Evolutionary conservation across 768 basidiomycete genomes (phyloP).

Genomic region (Russula vinacea): DNA sequence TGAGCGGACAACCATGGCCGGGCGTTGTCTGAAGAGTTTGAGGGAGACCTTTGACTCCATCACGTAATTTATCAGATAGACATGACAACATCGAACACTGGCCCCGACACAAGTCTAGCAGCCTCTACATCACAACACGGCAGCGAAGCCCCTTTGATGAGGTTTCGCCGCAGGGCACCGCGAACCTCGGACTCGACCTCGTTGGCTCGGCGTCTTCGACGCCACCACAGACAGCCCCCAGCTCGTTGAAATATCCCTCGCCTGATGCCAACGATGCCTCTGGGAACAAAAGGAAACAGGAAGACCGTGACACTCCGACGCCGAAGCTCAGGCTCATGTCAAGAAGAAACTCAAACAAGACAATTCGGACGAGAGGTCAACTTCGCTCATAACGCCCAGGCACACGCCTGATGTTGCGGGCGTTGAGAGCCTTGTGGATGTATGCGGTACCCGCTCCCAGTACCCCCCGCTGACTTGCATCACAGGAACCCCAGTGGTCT

Average conservation of each 20-base stretch:
- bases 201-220: background rate
- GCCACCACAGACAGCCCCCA: background rate
- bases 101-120: background rate
- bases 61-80: constrained; percentile 2
- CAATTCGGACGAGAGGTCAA: background rate
- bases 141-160: background rate
- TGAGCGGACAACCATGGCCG: constrained; percentile 7
- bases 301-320: background rate
- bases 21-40: background rate
- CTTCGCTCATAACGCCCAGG: background rate
- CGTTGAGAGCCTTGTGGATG: background rate
- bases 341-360: constrained; percentile 14
- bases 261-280: background rate
- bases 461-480: background rate
- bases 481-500: constrained; percentile 5
- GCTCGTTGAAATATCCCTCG: background rate
- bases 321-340: background rate
- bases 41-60: background rate
- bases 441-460: background rate
- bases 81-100: background rate
- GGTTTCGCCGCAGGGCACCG: background rate
- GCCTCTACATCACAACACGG: background rate
- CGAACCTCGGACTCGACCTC: background rate
- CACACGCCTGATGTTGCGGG: background rate
- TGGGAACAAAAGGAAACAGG: constrained; percentile 19